phyloP scores from a whole-genome alignment of 2,329 filamentous ascomycete species.

The Hymenoscyphus linearis region DNA sequence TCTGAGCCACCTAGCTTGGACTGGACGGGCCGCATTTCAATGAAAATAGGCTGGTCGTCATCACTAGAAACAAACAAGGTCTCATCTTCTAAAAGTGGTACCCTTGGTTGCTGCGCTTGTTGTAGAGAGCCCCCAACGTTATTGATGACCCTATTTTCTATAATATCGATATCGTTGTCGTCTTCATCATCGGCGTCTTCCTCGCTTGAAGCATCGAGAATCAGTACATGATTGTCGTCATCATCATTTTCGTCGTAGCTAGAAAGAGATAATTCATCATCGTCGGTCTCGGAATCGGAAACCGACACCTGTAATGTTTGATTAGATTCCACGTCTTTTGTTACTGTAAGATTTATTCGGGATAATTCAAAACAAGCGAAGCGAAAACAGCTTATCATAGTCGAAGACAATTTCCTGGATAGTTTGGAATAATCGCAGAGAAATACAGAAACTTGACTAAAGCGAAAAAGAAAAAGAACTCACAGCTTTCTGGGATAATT shows the following conservation, averaged over 20 bases:
- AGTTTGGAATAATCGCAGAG: neutral
- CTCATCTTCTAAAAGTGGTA: neutral
- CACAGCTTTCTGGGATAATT: neutral
- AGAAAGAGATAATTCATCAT: too few species aligned
- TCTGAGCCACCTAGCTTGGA: neutral
- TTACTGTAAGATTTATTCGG: too few species aligned
- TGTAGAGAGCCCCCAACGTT: neutral
- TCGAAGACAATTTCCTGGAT: too few species aligned
- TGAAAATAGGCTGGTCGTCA: neutral
- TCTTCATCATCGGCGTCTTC: neutral
- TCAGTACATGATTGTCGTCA: neutral
- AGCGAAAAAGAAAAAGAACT: neutral
- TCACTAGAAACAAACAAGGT: neutral
- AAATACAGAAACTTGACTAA: too few species aligned
- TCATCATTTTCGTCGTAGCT: neutral
- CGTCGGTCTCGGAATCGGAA: neutral
- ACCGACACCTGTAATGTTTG: neutral
- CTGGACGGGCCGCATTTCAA: neutral
- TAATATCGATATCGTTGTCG: neutral
- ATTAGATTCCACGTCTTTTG: neutral
- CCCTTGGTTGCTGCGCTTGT: neutral
- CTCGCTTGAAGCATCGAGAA: neutral
- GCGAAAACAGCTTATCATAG: too few species aligned
- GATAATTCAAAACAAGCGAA: too few species aligned
- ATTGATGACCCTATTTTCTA: neutral